Base-by-base conservation (phyloP, 1,139 yeast genomes). In the Pichia sp. region DNA sequence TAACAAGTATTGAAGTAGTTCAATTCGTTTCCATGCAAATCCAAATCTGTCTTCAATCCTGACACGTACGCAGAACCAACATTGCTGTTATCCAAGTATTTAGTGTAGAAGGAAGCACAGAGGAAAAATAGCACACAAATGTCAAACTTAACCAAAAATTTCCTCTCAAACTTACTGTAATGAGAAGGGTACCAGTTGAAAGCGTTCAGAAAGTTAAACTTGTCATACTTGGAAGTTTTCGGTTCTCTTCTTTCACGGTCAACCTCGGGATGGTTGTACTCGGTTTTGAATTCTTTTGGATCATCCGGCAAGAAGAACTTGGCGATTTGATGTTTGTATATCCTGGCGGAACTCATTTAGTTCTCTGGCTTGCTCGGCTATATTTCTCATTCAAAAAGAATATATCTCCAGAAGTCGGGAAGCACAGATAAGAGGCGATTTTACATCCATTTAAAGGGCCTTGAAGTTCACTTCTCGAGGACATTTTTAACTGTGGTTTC, bases 51-150 rank as follows among this genome's bases (percentile, higher is more conserved):
- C 60, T 77, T 75, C 82, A 83, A 76, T 5, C 87, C 87, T 2
- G 82, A 75, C 23, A 82, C 84, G 64, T 81, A 83, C 1, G 87
- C 87, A 61, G 80, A 79, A 40, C 77, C 68, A 41, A 82, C 61
- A 61, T 79, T 80, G 19, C 77, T 67, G 54, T 79, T 66, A 62
- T 79, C 83, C 36, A 78, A 63, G 64, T 76, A 76, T 56, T 78
- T 79, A 52, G 78, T 76, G 63, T 69, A 75, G 61, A 71, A 70
- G 4, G 74, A 62, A 53, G 71, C 57, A 31, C 55, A 59, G 70
- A 73, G 42, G 57, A 71, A 75, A 3, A 72, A 58, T 53, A 75
- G 61, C 5, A 75, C 64, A 50, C 67, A 67, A 46, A 66, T 58
- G 59, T 75, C 79, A 29, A 75, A 59, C 62, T 75, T 75, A 41